Percentiles rank a stretch among this genome's conserved stretches.
Evolutionary conservation across 2,329 filamentous ascomycete genomes (phyloP).

Genomic region (Rutstroemia sydowiana): DNA sequence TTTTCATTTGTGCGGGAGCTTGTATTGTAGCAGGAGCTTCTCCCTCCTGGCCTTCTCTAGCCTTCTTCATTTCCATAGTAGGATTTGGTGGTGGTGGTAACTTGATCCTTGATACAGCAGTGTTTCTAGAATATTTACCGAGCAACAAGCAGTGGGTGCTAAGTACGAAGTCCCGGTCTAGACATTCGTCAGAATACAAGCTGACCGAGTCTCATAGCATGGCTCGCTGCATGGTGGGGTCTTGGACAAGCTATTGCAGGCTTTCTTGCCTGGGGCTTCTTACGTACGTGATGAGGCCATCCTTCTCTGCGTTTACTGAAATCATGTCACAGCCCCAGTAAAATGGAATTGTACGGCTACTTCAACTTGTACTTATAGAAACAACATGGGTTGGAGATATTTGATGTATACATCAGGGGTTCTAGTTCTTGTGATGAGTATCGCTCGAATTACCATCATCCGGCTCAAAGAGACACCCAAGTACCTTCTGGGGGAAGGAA

Average conservation of each 20-base stretch:
- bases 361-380: conserved; percentile 38
- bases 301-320: neutral
- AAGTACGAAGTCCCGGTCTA: conserved; percentile 28
- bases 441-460: conserved; percentile 46
- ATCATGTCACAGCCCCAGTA: conserved; percentile 30
- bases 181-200: neutral
- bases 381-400: conserved; percentile 52
- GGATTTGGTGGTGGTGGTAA: conserved; percentile 60
- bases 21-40: conserved; percentile 58
- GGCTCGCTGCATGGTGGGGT: conserved; percentile 53
- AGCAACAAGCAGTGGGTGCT: conserved; percentile 56
- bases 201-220: conserved; percentile 27
- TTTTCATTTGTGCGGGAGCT: conserved; percentile 55
- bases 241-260: conserved; percentile 26
- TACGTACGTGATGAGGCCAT: conserved; percentile 13
- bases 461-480: conserved; percentile 49
- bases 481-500: conserved; percentile 46
- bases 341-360: conserved; percentile 36
- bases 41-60: conserved; percentile 59
- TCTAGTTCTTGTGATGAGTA: conserved; percentile 45
- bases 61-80: conserved; percentile 54
- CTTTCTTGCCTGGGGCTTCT: conserved; percentile 26
- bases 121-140: conserved; percentile 51
- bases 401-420: conserved; percentile 46
- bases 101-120: conserved; percentile 43